A percentile compares a stretch with the other conserved stretches of the same genome.
These are phyloP conservation scores for Peziza echinospora DNA, from an alignment of 495 filamentous ascomycete genomes.

Conservation along the genomic window DNA sequence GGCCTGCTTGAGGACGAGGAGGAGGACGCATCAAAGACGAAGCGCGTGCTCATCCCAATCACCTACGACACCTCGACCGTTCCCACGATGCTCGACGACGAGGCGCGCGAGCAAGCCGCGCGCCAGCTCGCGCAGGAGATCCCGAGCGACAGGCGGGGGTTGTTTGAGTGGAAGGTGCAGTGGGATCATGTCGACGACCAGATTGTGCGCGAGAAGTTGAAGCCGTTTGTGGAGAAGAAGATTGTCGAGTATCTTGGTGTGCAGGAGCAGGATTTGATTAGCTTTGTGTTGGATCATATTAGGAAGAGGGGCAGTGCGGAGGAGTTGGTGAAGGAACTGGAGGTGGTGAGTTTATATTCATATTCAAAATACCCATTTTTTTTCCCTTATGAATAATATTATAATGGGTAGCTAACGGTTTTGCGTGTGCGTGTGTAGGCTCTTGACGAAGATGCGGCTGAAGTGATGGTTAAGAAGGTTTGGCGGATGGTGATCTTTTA, in stretches of 20 bases:
- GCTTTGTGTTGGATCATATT: constrained; percentile 75
- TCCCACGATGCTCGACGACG: constrained; percentile 56
- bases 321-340: constrained; percentile 63
- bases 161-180: constrained; percentile 75
- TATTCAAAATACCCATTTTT: no score
- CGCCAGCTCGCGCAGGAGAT: constrained; percentile 73
- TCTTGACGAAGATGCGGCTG: constrained; percentile 62
- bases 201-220: constrained; percentile 66
- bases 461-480: constrained; percentile 82
- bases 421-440: constrained; percentile 31
- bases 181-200: constrained; percentile 86
- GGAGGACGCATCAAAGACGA: constrained; percentile 45
- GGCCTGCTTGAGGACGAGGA: constrained; percentile 86
- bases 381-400: constrained; percentile 2
- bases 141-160: constrained; percentile 59
- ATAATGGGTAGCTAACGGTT: constrained; percentile 2
- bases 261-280: constrained; percentile 86
- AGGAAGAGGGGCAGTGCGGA: constrained; percentile 53
- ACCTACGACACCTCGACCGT: constrained; percentile 60
- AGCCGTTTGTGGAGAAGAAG: constrained; percentile 94
- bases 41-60: constrained; percentile 73
- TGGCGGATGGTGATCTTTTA: constrained; percentile 99
- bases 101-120: constrained; percentile 48
- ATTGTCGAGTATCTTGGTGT: constrained; percentile 90
- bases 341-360: constrained; percentile 40